Percentiles rank a stretch among this genome's conserved stretches.
These are phyloP conservation scores for Arthrobotrys sinensis DNA, from an alignment of 2,329 filamentous ascomycete genomes.

Conservation along the genomic window DNA sequence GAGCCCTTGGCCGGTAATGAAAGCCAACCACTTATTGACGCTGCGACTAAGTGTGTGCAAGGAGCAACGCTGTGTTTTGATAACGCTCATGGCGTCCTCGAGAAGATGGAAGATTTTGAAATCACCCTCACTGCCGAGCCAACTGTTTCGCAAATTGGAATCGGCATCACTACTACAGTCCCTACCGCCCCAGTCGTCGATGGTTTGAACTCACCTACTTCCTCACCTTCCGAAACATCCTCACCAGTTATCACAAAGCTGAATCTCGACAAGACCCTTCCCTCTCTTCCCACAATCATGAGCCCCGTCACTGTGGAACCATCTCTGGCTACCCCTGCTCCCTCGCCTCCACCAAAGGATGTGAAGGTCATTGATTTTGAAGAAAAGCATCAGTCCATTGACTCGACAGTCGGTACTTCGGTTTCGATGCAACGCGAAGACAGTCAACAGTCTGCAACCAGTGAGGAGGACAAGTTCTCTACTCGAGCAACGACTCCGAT, in stretches of 20 bases:
- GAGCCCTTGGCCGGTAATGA: constrained; percentile 53
- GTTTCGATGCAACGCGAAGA: constrained; percentile 59
- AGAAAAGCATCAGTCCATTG: constrained; percentile 48
- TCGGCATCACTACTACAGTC: constrained; percentile 59
- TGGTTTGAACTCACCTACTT: constrained; percentile 36
- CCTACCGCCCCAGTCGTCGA: constrained; percentile 56
- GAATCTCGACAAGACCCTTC: constrained; percentile 56
- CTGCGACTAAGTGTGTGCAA: constrained; percentile 89
- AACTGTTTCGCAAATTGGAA: constrained; percentile 55
- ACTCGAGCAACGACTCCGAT: constrained; percentile 63
- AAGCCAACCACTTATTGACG: constrained; percentile 66
- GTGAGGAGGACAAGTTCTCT: constrained; percentile 58
- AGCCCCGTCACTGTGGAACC: constrained; percentile 33
- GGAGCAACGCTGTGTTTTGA: constrained; percentile 92
- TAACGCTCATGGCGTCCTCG: constrained; percentile 86
- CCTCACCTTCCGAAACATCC: constrained; percentile 29
- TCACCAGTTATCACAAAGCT: constrained; percentile 43
- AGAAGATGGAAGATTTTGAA: constrained; percentile 92
- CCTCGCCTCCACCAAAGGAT: constrained; percentile 46
- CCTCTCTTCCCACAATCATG: constrained; percentile 32
- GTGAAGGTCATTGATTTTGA: constrained; percentile 18
- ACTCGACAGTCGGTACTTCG: constrained; percentile 32
- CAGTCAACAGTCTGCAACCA: constrained; percentile 51
- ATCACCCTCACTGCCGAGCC: constrained; percentile 68
- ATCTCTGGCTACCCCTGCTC: constrained; percentile 20